A percentile compares a stretch with the other conserved stretches of the same genome.
Evolutionary conservation across 495 filamentous ascomycete genomes (phyloP).

Genomic region (Neurospora sp.): DNA sequence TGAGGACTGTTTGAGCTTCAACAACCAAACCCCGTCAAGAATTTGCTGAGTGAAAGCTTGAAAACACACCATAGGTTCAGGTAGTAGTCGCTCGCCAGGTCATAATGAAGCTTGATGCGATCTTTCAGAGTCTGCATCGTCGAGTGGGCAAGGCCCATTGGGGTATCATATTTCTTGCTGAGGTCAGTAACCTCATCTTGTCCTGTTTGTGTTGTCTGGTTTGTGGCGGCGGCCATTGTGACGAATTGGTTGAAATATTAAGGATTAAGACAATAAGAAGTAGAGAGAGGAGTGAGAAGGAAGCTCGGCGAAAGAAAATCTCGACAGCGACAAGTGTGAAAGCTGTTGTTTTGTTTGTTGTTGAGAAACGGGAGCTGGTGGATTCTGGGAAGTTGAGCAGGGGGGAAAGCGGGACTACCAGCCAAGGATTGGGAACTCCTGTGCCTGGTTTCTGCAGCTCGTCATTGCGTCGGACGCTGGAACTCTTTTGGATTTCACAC

Average conservation of each 20-base stretch:
- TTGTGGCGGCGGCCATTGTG: background rate
- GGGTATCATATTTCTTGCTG: slow-evolving; percentile 39
- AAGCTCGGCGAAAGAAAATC: background rate
- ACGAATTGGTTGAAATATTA: background rate
- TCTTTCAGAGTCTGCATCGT: slow-evolving; percentile 46
- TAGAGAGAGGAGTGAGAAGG: background rate
- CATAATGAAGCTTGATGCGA: slow-evolving; percentile 48
- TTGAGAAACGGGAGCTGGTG: background rate
- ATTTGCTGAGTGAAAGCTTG: background rate
- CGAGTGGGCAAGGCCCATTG: slow-evolving; percentile 37
- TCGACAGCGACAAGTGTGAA: background rate
- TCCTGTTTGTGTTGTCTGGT: background rate
- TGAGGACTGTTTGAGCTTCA: background rate
- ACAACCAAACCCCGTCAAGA: background rate
- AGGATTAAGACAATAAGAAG: background rate
- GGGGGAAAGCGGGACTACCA: background rate
- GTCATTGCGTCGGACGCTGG: background rate
- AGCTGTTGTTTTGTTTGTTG: background rate
- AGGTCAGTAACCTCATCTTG: slow-evolving; percentile 17
- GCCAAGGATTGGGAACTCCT: background rate
- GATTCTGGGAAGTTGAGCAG: background rate
- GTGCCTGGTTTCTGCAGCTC: background rate
- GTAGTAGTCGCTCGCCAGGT: slow-evolving; percentile 47
- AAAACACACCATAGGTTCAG: slow-evolving; percentile 37
- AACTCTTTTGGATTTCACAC: background rate